Evolutionary conservation across 306 rosid genomes (phyloP).

Genomic region (Macrotyloma uniflorum): DNA sequence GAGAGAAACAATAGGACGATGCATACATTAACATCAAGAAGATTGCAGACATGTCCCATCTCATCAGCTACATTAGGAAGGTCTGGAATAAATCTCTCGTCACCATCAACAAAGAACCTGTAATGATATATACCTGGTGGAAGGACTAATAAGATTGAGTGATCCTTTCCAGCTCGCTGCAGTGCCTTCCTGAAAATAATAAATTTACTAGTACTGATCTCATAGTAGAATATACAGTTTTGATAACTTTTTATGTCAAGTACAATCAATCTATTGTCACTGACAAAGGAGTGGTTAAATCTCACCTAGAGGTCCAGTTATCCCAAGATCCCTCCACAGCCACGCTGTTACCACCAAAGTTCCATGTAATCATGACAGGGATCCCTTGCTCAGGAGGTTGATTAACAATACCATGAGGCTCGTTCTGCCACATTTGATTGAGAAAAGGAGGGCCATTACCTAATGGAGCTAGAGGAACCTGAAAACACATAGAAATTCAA

Average conservation of each 20-base stretch:
- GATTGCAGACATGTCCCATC: conserved; percentile 77
- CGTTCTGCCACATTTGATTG: conserved; percentile 61
- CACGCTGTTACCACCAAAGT: conserved; percentile 71
- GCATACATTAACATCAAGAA: conserved; percentile 82
- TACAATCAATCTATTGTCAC: conserved; percentile 18
- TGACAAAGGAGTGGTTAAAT: conserved; percentile 18
- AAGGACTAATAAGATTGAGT: conserved; percentile 70
- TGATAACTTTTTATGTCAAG: conserved; percentile 20
- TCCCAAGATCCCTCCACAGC: conserved; percentile 96
- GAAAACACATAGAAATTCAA: conserved; percentile 46
- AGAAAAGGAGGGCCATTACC: conserved; percentile 58
- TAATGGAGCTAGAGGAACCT: conserved; percentile 87
- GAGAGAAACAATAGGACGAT: conserved; percentile 14
- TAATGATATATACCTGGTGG: conserved; percentile 85
- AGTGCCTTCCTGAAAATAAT: conserved; percentile 62
- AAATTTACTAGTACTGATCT: conserved; percentile 18
- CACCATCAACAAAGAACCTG: conserved; percentile 85
- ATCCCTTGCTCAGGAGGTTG: conserved; percentile 68
- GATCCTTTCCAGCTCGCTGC: conserved; percentile 90
- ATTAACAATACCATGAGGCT: conserved; percentile 53
- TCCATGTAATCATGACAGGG: conserved; percentile 86
- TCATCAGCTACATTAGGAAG: conserved; percentile 77
- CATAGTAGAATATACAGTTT: not conserved
- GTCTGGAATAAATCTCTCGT: conserved; percentile 76
- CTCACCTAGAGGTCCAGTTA: conserved; percentile 83